These are phyloP conservation scores for Aspergillus ochraceoroseus DNA, from an alignment of 2,329 filamentous ascomycete species.

Conservation along the genomic window DNA sequence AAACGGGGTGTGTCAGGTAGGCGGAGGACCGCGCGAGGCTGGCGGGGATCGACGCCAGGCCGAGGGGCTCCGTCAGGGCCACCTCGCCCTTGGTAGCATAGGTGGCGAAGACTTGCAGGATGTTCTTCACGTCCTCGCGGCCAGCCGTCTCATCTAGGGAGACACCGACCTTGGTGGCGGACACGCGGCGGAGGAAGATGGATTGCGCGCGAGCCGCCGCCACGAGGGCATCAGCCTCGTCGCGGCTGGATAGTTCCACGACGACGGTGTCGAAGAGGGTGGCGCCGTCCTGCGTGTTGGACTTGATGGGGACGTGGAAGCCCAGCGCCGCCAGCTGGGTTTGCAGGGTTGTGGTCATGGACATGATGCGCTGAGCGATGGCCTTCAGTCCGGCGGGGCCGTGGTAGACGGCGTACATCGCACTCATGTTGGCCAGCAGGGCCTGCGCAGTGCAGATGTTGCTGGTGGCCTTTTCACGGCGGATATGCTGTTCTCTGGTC, in stretches of 20 bases:
- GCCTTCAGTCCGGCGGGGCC: conserved; percentile 75
- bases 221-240: conserved; percentile 51
- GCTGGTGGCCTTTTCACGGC: conserved; percentile 92
- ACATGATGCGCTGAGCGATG: conserved; percentile 74
- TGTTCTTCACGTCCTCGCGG: conserved; percentile 52
- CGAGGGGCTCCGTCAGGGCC: conserved; percentile 33
- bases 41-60: conserved; percentile 44
- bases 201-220: conserved; percentile 48
- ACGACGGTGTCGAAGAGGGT: conserved; percentile 77
- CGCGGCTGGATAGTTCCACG: conserved; percentile 53
- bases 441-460: conserved; percentile 97
- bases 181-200: conserved; percentile 61
- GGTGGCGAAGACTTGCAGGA: conserved; percentile 54
- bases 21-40: conserved; percentile 64
- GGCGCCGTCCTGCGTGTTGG: conserved; percentile 52
- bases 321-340: conserved; percentile 59
- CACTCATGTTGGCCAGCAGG: conserved; percentile 89
- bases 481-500: conserved; percentile 92
- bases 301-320: conserved; percentile 57
- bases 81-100: conserved; percentile 37
- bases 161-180: conserved; percentile 60
- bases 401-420: conserved; percentile 91
- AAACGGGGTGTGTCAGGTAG: conserved; percentile 85
- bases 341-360: conserved; percentile 65
- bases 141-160: conserved; percentile 73